These are phyloP conservation scores for Phytophthora tentaculata DNA, from an alignment of 352 stramenopile genomes.

Conservation along the genomic window DNA sequence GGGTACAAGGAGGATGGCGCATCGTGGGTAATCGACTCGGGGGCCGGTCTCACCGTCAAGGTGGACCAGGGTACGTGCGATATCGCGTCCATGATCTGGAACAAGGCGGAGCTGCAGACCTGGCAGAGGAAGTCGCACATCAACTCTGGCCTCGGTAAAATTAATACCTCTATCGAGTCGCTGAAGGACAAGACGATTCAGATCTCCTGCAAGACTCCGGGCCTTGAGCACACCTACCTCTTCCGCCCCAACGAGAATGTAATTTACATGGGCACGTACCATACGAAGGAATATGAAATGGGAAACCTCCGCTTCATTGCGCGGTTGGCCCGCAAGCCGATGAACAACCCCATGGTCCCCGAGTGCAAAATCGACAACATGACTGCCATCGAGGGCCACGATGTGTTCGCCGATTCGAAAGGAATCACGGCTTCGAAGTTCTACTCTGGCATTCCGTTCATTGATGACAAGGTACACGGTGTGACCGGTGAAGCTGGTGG, in stretches of 20 bases:
- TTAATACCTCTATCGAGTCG: slow-evolving; percentile 43
- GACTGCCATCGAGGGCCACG: slow-evolving; percentile 49
- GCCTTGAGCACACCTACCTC: slow-evolving; percentile 60
- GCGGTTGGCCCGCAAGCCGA: slow-evolving; percentile 41
- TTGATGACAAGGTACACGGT: slow-evolving; percentile 50
- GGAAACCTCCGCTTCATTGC: slow-evolving; percentile 58
- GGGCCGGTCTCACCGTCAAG: slow-evolving; percentile 44
- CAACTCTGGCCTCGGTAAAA: slow-evolving; percentile 54
- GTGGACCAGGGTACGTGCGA: slow-evolving; percentile 52
- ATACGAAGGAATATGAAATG: slow-evolving; percentile 41
- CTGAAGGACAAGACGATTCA: slow-evolving; percentile 51
- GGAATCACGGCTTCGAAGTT: slow-evolving; percentile 49
- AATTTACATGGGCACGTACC: slow-evolving; percentile 69
- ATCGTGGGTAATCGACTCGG: slow-evolving; percentile 54
- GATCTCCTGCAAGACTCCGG: slow-evolving; percentile 45
- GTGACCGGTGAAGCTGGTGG: slow-evolving; percentile 47
- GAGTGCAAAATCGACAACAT: slow-evolving; percentile 45
- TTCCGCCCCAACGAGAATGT: slow-evolving; percentile 58
- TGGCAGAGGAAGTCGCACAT: slow-evolving; percentile 50
- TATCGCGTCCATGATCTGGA: slow-evolving; percentile 60
- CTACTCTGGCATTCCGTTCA: slow-evolving; percentile 50
- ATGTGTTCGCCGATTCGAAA: slow-evolving; percentile 45
- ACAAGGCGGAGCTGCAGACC: slow-evolving; percentile 57
- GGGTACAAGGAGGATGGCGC: slow-evolving; percentile 42
- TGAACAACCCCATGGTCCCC: slow-evolving; percentile 41